Conservation (phyloP, 192 early-diverging fungal species). For the Entomortierella lignicola region DNA sequence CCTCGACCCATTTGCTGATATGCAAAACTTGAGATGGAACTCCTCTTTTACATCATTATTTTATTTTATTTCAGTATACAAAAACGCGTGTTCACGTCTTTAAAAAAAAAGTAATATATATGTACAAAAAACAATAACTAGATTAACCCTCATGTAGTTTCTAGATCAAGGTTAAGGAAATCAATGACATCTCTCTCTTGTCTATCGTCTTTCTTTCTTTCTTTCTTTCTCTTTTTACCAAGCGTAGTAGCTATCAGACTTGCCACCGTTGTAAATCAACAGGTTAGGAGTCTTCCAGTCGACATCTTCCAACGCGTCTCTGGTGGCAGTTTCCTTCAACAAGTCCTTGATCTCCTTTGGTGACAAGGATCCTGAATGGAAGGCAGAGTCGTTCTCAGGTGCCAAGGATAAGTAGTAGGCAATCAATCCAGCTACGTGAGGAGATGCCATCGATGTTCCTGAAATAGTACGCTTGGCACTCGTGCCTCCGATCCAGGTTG, state of each 20-base stretch:
- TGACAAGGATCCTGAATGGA: slow-evolving; percentile 52
- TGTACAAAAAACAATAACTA: slow-evolving; percentile 1
- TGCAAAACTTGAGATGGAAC: too few species aligned
- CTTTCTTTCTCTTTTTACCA: slow-evolving; percentile 24
- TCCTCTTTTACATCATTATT: too few species aligned
- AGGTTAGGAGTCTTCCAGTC: slow-evolving; percentile 67
- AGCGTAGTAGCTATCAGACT: slow-evolving; percentile 27
- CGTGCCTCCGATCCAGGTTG: slow-evolving; percentile 73
- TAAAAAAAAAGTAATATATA: neutral
- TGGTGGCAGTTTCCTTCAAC: slow-evolving; percentile 67
- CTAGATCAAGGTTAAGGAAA: too few species aligned
- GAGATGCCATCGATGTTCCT: slow-evolving; percentile 93
- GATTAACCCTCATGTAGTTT: neutral
- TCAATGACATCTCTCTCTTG: neutral
- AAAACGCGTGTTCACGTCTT: too few species aligned
- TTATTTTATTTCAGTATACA: too few species aligned
- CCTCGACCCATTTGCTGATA: too few species aligned
- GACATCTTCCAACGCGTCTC: slow-evolving; percentile 59
- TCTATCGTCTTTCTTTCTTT: slow-evolving; percentile 6
- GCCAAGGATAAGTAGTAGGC: slow-evolving; percentile 74
- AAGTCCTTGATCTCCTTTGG: slow-evolving; percentile 69
- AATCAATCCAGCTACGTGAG: slow-evolving; percentile 88
- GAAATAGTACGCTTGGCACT: slow-evolving; percentile 87
- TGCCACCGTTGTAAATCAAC: slow-evolving; percentile 68
- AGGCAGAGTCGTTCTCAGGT: slow-evolving; percentile 43